Conservation (phyloP, 768 basidiomycete genomes). For the Mycena chlorophos region DNA sequence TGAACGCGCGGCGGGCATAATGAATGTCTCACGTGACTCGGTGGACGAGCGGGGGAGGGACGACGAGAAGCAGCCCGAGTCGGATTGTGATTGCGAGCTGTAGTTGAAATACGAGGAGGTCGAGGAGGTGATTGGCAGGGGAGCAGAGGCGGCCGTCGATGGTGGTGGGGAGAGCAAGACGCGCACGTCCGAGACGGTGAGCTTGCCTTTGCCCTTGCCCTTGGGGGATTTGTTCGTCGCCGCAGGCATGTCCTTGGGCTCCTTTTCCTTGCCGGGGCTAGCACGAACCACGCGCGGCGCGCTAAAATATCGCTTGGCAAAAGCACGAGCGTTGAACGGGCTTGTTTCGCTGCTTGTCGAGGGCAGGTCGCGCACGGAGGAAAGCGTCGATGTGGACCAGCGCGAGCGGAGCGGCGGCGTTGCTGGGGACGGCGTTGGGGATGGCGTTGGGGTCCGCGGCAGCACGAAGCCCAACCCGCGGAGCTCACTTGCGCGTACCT, state of each 20-base stretch:
- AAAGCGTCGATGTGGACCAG: neutral
- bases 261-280: neutral
- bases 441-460: neutral
- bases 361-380: neutral
- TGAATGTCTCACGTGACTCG: neutral
- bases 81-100: neutral
- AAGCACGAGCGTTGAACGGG: neutral
- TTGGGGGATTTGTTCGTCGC: neutral
- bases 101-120: neutral
- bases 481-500: neutral
- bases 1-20: neutral
- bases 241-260: neutral
- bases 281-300: neutral
- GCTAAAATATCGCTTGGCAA: neutral
- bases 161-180: neutral
- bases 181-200: constrained; percentile 1
- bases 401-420: neutral
- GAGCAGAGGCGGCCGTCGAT: neutral
- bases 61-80: constrained; percentile 1
- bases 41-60: neutral
- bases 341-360: neutral
- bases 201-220: constrained; percentile 1
- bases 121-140: neutral
- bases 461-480: neutral
- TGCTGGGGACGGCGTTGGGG: neutral